These are phyloP conservation scores for Russula olivacea DNA, from an alignment of 768 basidiomycete species.

Conservation along the genomic window DNA sequence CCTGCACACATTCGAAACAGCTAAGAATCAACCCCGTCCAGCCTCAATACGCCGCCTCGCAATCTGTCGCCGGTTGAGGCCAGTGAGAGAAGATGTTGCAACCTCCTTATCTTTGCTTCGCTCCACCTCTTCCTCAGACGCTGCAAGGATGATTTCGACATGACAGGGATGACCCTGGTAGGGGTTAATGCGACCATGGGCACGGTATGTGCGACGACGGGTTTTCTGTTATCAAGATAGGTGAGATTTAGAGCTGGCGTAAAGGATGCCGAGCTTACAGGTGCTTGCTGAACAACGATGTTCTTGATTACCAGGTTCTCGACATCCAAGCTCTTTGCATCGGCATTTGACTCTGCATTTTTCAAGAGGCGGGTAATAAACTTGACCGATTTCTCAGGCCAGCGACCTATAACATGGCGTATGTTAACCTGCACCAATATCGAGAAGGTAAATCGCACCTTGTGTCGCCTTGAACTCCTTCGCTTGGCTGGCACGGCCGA, in stretches of 20 bases:
- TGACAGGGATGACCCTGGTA: slow-evolving; percentile 98
- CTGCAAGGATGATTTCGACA: slow-evolving; percentile 88
- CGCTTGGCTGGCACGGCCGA: slow-evolving; percentile 90
- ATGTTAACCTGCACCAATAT: background rate
- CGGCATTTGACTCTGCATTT: slow-evolving; percentile 99
- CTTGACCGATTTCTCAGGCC: slow-evolving; percentile 98
- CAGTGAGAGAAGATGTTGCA: slow-evolving; percentile 45
- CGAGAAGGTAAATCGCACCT: slow-evolving; percentile 48
- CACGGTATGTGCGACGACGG: slow-evolving; percentile 98
- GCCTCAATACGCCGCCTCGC: slow-evolving; percentile 87
- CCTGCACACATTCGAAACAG: slow-evolving; percentile 32
- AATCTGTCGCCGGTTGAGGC: slow-evolving; percentile 79
- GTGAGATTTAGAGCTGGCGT: background rate
- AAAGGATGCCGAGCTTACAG: slow-evolving; percentile 48
- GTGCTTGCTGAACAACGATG: slow-evolving; percentile 98
- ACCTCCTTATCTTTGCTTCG: slow-evolving; percentile 81
- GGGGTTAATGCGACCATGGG: slow-evolving; percentile 96
- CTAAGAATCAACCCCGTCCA: slow-evolving; percentile 42
- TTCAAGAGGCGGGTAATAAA: slow-evolving; percentile 92
- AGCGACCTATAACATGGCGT: slow-evolving; percentile 67
- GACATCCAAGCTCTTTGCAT: slow-evolving; percentile 90
- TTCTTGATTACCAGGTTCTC: slow-evolving; percentile 93
- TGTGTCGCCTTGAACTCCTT: slow-evolving; percentile 96
- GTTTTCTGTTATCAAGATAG: slow-evolving; percentile 62
- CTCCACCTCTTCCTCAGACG: slow-evolving; percentile 78